Evolutionary conservation across 2,329 filamentous ascomycete species (phyloP), one percentile per base, ranked within the genome.

Genomic region (Tolypocladium tropicale): DNA sequence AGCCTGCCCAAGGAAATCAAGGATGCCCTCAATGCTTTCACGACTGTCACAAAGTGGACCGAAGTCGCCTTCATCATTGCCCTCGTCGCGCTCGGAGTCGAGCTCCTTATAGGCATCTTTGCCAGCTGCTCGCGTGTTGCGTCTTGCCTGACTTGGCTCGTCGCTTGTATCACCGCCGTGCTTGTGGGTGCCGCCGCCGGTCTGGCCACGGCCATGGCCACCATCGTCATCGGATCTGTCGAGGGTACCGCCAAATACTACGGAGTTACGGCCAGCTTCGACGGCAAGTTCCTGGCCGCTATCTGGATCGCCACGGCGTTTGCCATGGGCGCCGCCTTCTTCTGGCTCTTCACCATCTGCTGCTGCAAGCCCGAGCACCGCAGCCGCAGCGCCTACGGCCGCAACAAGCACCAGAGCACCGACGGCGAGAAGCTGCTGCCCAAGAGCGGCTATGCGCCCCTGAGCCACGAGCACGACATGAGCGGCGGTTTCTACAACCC

Each of bases 321-420:
- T 68, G 86, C 87, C 59, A 68, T 94, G 36, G 89, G 72, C 46
- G 86, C 88, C 9, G 83, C 82, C 61, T 74, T 96, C 68, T 96
- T 97, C 86, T 97, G 94, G 93, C 76, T 92, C 67, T 83, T 95
- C 71, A 90, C 85, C 71, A 82, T 88, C 66, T 97, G 93, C 86
- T 97, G 92, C 83, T 96, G 92, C 63, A 89, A 90, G 64, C 71
- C 71, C 16, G 71, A 73, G 56, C 60, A 59, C 55, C 62, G 64
- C 59, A 60, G 60, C 57, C 60, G 64, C 61, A 71, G 28, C 33
- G 49, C 37, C 49, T 37, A 68, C 63, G 70, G 69, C 60, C 63
- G 68, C 60, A 55, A 60, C 59, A 67, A 66, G 65, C 65, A 68
- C 60, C 61, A 62, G 59, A 60, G 64, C 54, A 63, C 62, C 52